Conservation (phyloP, 495 filamentous ascomycete genomes). For the Penicillium mononematosum region DNA sequence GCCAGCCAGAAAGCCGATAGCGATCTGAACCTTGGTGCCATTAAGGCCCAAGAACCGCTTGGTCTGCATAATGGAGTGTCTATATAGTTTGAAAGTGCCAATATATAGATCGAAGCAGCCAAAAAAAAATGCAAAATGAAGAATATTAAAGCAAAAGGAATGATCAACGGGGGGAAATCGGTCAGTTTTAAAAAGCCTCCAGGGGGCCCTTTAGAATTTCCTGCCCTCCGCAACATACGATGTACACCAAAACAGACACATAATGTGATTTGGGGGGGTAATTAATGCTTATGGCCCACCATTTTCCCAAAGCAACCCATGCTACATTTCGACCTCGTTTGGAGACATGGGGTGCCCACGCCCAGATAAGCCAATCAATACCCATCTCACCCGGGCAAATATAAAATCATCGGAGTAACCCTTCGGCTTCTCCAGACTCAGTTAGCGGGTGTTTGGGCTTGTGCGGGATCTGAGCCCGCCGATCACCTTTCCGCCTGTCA, state of each 20-base stretch:
- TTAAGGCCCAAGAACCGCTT: constrained; percentile 61
- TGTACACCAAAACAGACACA: neutral
- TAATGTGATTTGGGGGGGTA: constrained; percentile 13
- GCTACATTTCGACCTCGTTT: neutral
- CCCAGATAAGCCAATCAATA: neutral
- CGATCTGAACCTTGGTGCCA: constrained; percentile 63
- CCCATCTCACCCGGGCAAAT: neutral
- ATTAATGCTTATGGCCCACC: constrained; percentile 9
- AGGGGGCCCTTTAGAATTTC: constrained; percentile 17
- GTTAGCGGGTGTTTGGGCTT: constrained; percentile 17
- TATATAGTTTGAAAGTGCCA: neutral
- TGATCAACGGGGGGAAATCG: constrained; percentile 16
- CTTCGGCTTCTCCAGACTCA: constrained; percentile 22
- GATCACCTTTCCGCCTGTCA: constrained; percentile 19
- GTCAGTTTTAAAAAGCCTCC: constrained; percentile 22
- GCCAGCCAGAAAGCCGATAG: constrained; percentile 66
- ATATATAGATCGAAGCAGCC: constrained; percentile 11
- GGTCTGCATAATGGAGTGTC: constrained; percentile 26
- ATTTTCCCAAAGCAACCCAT: neutral
- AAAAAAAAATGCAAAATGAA: constrained; percentile 9
- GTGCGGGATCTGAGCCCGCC: constrained; percentile 11
- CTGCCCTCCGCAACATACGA: neutral
- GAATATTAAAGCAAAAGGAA: constrained; percentile 5
- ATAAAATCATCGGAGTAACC: neutral
- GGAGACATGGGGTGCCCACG: neutral